Evolutionary conservation across 441 rosid species (phyloP).

Genomic region (Breynia disticha): DNA sequence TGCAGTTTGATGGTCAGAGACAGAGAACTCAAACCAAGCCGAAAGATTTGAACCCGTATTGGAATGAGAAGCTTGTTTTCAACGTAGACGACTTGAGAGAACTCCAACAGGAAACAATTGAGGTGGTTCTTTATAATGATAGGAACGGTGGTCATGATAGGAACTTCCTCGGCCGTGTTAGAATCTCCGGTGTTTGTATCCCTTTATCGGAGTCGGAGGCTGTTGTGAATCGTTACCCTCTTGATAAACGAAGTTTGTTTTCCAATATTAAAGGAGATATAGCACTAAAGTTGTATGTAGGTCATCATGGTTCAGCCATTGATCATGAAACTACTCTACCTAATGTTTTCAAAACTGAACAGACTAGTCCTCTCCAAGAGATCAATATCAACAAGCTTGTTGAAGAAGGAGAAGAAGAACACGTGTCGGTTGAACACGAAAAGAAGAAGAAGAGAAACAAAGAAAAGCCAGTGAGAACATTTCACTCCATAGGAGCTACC

Average conservation of each 20-base stretch:
- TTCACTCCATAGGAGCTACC: slow-evolving; percentile 49
- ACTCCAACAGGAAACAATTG: slow-evolving; percentile 48
- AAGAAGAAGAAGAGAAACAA: slow-evolving; percentile 26
- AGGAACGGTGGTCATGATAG: slow-evolving; percentile 32
- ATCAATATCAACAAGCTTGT: slow-evolving; percentile 19
- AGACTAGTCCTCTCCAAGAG: slow-evolving; percentile 28
- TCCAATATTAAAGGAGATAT: slow-evolving; percentile 66
- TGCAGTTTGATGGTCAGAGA: slow-evolving; percentile 63
- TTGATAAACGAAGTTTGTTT: slow-evolving; percentile 69
- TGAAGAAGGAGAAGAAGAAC: slow-evolving; percentile 24
- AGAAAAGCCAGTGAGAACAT: slow-evolving; percentile 43
- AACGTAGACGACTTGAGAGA: slow-evolving; percentile 43
- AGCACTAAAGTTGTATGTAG: slow-evolving; percentile 44
- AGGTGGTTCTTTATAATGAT: slow-evolving; percentile 49
- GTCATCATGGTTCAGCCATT: slow-evolving; percentile 12
- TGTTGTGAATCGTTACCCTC: slow-evolving; percentile 53
- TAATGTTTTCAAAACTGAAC: no score
- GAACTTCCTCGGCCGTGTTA: slow-evolving; percentile 72
- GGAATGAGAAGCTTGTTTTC: slow-evolving; percentile 80
- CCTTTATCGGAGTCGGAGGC: slow-evolving; percentile 56
- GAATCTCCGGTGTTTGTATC: slow-evolving; percentile 53
- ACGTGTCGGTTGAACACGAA: not conserved
- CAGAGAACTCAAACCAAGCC: slow-evolving; percentile 56
- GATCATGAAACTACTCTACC: no score
- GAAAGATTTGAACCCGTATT: slow-evolving; percentile 66